phyloP scores from a whole-genome alignment of 352 stramenopile species.

The Globisporangium splendens region DNA sequence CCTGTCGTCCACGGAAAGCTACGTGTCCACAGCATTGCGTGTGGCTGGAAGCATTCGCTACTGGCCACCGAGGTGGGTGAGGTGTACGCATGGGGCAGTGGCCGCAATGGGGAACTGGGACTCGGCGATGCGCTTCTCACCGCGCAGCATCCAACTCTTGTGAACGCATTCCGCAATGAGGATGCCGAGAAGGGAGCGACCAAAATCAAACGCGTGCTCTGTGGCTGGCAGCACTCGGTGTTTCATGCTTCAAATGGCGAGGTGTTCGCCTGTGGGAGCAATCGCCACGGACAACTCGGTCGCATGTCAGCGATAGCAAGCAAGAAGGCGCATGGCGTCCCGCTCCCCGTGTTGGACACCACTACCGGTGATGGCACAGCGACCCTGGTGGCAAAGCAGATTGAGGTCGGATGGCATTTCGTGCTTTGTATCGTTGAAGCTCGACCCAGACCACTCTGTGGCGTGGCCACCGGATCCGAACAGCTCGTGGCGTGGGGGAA shows the following conservation, averaged over 20 bases:
- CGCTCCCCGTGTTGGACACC: conserved; percentile 15
- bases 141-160: conserved; percentile 20
- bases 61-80: conserved; percentile 38
- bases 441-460: no score
- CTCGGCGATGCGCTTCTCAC: conserved; percentile 30
- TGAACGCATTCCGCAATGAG: conserved; percentile 18
- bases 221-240: conserved; percentile 79
- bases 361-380: not conserved
- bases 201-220: conserved; percentile 32
- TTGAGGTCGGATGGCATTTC: conserved; percentile 78
- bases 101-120: conserved; percentile 69
- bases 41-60: conserved; percentile 83
- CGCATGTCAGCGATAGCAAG: conserved; percentile 7
- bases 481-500: conserved; percentile 68
- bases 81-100: conserved; percentile 66
- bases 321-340: conserved; percentile 22
- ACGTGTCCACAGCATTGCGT: conserved; percentile 54
- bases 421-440: conserved; percentile 37
- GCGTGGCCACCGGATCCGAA: conserved; percentile 3
- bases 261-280: conserved; percentile 66
- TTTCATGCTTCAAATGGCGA: conserved; percentile 35
- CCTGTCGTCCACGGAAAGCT: conserved; percentile 3
- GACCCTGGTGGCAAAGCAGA: conserved; percentile 24
- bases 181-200: not conserved
- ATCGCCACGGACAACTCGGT: conserved; percentile 74